Base-by-base conservation (phyloP, 352 stramenopile genomes). In the Thraustochytrium sp. region DNA sequence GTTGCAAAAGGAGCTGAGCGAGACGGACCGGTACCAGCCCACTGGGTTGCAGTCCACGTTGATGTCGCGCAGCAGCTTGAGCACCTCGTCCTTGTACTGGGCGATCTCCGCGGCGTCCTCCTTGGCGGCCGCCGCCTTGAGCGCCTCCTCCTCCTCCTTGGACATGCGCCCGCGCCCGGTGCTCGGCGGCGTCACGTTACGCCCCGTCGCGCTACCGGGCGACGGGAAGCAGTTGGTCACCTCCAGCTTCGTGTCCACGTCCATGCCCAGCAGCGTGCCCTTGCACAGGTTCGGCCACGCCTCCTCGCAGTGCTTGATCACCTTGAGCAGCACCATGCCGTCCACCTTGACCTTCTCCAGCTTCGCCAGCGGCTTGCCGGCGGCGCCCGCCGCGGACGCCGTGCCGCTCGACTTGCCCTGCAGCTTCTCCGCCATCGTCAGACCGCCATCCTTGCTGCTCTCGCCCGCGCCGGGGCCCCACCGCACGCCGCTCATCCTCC, bases 11-110 rank as follows among this genome's bases (percentile, higher is more conserved):
- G 96, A 97, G 26, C 95, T 95, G 85, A 98, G 93, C 87, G 96
- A 93, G 86, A 98, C 97, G 40, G 93, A 98, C 87, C 98, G 94
- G 90, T 99, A 99, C 95, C 96, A 99, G 40, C 96, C 96, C 65
- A 99, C 93, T 87, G 97, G 98, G 89, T 98, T 99, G 89, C 98
- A 98, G 88, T 99, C 96, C 85, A 99, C 96, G 86, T 98, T 98
- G 37, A 98, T 90, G 37, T 85, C 73, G 31, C 65, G 34, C 34
- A 85, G 64, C 37, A 85, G 49, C 53, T 82, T 73, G 46, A 85
- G 61, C 68, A 85, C 23, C 5, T 23, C 29, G 34, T 8, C 91
- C n/a, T 91, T 87, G 46, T 89, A 82, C 3, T 73, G 85, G 21
- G 87, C 88, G n/a, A 46, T 73, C 56, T 37, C 90, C 29, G 89